phyloP scores from a whole-genome alignment of 2,329 filamentous ascomycete species.

The Scleromitrula shiraiana region DNA sequence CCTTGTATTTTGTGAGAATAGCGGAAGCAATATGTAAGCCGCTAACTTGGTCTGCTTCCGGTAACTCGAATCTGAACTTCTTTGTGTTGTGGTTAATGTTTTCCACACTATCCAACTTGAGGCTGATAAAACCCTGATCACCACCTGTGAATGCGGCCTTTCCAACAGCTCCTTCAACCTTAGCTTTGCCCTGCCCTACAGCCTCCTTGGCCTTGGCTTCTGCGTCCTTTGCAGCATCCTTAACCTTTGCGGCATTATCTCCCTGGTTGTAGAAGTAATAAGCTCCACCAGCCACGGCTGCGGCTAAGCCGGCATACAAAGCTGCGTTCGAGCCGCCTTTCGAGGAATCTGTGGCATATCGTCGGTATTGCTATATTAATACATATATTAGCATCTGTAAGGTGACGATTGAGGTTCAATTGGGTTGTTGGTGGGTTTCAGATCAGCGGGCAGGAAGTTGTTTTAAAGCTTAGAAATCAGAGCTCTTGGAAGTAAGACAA shows the following conservation, averaged over 20 bases:
- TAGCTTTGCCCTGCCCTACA: slow-evolving; percentile 20
- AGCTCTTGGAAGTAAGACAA: background rate
- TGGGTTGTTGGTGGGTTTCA: background rate
- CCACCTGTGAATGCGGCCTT: slow-evolving; percentile 63
- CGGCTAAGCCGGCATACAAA: slow-evolving; percentile 53
- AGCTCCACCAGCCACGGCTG: slow-evolving; percentile 45
- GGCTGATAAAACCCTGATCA: slow-evolving; percentile 79
- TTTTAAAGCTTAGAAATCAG: background rate
- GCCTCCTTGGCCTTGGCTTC: slow-evolving; percentile 46
- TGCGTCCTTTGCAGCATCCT: slow-evolving; percentile 46
- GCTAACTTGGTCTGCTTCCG: slow-evolving; percentile 74
- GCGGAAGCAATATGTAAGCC: slow-evolving; percentile 79
- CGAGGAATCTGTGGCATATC: slow-evolving; percentile 61
- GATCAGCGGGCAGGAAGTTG: background rate
- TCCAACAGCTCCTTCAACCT: slow-evolving; percentile 29
- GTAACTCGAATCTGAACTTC: slow-evolving; percentile 79
- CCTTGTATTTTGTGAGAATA: slow-evolving; percentile 86
- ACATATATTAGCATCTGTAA: slow-evolving; percentile 5
- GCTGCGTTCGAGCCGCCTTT: slow-evolving; percentile 45
- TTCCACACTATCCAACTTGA: slow-evolving; percentile 73
- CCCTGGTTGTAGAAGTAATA: slow-evolving; percentile 43
- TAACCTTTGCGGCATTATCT: slow-evolving; percentile 44
- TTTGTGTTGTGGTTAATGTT: slow-evolving; percentile 91
- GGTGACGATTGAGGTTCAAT: slow-evolving; percentile 5
- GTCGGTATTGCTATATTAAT: slow-evolving; percentile 48